Evolutionary conservation across 2,329 filamentous ascomycete species (phyloP).

Genomic region (Beauveria scarabaeidicola): DNA sequence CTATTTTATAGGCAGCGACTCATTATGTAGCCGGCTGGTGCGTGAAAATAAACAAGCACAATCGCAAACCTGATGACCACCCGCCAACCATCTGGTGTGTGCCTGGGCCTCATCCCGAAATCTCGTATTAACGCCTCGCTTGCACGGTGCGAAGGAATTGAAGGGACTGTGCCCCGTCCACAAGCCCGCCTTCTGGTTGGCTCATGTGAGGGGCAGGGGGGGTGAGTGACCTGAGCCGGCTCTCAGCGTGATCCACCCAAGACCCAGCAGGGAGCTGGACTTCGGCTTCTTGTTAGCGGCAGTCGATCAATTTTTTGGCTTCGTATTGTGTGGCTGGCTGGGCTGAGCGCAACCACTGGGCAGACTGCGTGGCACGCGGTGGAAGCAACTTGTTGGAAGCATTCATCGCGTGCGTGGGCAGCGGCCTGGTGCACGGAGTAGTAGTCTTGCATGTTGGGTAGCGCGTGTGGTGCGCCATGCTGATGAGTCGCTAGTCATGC

Average conservation of each 20-base stretch:
- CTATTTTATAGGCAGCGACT: no score
- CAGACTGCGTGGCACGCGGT: not conserved
- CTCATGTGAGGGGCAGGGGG: not conserved
- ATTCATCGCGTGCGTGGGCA: no score
- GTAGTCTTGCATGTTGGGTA: no score
- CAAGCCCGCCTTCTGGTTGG: not conserved
- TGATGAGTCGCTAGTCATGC: no score
- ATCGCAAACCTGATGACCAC: not conserved
- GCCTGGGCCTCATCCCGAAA: not conserved
- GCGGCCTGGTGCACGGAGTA: no score
- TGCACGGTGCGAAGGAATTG: not conserved
- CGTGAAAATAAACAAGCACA: not conserved
- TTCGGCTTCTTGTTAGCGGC: not conserved
- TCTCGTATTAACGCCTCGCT: not conserved
- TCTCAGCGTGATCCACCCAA: not conserved
- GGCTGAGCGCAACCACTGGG: not conserved
- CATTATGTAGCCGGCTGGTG: no score
- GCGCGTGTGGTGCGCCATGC: no score
- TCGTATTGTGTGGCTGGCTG: not conserved
- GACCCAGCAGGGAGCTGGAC: not conserved
- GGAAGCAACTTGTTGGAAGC: no score
- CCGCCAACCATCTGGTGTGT: not conserved
- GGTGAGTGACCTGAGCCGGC: not conserved
- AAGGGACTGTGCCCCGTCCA: not conserved
- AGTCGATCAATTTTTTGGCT: constrained; percentile 2